Conservation (phyloP, 495 filamentous ascomycete species). For the Collariella sp. region DNA sequence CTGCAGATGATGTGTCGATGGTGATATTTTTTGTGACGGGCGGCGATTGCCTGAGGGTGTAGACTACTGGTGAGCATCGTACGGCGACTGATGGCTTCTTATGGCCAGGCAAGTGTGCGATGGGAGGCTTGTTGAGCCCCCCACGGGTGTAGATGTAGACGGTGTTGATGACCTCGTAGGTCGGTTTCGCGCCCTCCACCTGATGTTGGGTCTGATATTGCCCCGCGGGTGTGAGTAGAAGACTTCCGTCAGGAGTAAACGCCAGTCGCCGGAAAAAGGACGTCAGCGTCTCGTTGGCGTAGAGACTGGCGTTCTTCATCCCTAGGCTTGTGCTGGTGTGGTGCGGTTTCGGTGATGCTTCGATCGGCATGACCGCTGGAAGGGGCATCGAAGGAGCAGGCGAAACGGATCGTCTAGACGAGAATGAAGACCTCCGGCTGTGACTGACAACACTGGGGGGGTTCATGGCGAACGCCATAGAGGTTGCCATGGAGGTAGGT, state of each 20-base stretch:
- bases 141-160: slow-evolving; percentile 97
- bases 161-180: slow-evolving; percentile 87
- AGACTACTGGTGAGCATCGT: slow-evolving; percentile 84
- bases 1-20: slow-evolving; percentile 81
- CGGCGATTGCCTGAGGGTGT: slow-evolving; percentile 61
- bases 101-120: slow-evolving; percentile 94
- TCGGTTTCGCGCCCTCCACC: slow-evolving; percentile 58
- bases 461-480: slow-evolving; percentile 90
- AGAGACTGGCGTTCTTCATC: slow-evolving; percentile 78
- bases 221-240: slow-evolving; percentile 91
- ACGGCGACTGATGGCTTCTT: slow-evolving; percentile 98
- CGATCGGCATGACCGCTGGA: slow-evolving; percentile 93
- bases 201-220: slow-evolving; percentile 82
- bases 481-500: slow-evolving; percentile 76
- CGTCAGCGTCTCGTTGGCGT: slow-evolving; percentile 94
- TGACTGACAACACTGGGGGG: slow-evolving; percentile 80
- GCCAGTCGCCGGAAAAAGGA: slow-evolving; percentile 94
- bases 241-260: slow-evolving; percentile 89
- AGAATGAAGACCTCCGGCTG: slow-evolving; percentile 90
- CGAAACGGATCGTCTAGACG: slow-evolving; percentile 84
- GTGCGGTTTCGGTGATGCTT: slow-evolving; percentile 72
- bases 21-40: slow-evolving; percentile 79
- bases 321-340: slow-evolving; percentile 48
- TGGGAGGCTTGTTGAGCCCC: slow-evolving; percentile 92
- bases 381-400: slow-evolving; percentile 93